Evolutionary conservation across 164 flowering plant species (phyloP).

Genomic region (Liquidambar formosana): DNA sequence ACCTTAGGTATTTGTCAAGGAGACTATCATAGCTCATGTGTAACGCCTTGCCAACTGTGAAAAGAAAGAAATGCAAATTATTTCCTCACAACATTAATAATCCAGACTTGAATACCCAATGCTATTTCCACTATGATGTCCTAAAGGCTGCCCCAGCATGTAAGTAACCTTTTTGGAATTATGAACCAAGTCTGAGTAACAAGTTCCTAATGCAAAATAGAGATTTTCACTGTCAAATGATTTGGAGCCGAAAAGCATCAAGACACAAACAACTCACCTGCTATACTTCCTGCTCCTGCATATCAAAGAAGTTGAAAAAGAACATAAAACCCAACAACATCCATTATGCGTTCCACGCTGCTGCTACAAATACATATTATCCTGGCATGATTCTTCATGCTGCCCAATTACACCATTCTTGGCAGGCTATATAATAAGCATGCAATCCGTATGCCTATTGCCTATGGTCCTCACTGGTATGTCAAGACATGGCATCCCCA

Average conservation of each 20-base stretch:
- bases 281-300: not conserved
- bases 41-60: too few species aligned
- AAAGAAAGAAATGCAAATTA: too few species aligned
- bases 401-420: not conserved
- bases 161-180: too few species aligned
- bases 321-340: not conserved
- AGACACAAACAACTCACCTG: not conserved
- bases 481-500: slow-evolving; percentile 14
- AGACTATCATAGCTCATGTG: not conserved
- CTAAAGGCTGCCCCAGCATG: too few species aligned
- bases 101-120: too few species aligned
- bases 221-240: not conserved
- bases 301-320: not conserved
- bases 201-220: not conserved
- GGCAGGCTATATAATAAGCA: not conserved
- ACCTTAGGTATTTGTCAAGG: not conserved
- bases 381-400: too few species aligned
- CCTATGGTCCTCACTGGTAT: not conserved
- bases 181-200: too few species aligned
- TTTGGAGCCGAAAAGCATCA: not conserved
- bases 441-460: not conserved
- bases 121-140: too few species aligned
- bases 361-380: too few species aligned
- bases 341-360: not conserved
- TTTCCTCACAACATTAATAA: too few species aligned